Conservation (phyloP, 495 filamentous ascomycete genomes). For the Trichoderma orchidacearum region DNA sequence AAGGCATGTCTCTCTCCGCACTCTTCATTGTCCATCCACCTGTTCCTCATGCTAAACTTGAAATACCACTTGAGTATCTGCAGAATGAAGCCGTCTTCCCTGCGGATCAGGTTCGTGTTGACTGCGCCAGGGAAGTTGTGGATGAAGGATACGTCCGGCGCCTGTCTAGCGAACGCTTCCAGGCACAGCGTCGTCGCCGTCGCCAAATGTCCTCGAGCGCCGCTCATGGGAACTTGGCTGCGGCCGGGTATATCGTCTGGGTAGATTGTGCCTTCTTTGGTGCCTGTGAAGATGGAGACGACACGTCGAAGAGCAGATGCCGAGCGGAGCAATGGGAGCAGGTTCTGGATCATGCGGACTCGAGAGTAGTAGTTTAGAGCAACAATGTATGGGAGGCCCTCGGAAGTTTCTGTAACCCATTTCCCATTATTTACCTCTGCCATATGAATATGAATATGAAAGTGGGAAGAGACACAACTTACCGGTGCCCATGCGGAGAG, state of each 20-base stretch:
- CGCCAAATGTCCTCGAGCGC: constrained; percentile 25
- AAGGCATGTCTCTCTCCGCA: too few species aligned
- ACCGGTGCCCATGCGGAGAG: constrained; percentile 18
- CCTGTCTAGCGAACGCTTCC: constrained; percentile 28
- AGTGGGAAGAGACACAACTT: not conserved
- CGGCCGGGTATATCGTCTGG: constrained; percentile 29
- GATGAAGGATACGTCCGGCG: constrained; percentile 41
- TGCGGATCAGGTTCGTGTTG: too few species aligned
- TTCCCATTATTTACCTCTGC: not conserved
- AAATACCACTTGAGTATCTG: too few species aligned
- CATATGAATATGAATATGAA: not conserved
- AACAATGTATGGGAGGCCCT: constrained; percentile 40
- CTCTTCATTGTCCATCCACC: too few species aligned
- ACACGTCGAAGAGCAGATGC: constrained; percentile 40
- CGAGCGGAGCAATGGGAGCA: constrained; percentile 43
- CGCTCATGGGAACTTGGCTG: constrained; percentile 14
- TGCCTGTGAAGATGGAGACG: constrained; percentile 37
- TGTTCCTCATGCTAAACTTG: too few species aligned
- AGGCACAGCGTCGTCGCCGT: constrained; percentile 38
- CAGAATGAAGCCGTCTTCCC: too few species aligned
- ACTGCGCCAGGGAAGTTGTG: constrained; percentile 45
- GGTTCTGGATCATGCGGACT: constrained; percentile 45
- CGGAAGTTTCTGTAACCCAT: constrained; percentile 34
- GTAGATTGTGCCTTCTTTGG: constrained; percentile 39
- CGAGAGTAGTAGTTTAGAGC: constrained; percentile 49